Evolutionary conservation across 1,139 yeast species (phyloP).

Genomic region (Nadsonia commutata): DNA sequence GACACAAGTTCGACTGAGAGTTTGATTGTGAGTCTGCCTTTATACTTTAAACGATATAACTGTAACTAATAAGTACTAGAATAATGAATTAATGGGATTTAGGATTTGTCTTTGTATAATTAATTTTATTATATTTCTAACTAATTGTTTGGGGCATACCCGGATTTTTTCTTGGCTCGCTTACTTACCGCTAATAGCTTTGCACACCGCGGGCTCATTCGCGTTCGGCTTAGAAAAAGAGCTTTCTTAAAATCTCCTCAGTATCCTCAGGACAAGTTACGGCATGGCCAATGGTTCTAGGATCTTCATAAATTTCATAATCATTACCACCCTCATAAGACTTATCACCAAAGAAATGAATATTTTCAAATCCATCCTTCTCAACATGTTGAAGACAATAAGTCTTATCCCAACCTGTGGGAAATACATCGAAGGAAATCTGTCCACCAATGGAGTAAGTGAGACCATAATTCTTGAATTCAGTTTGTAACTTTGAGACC

Average conservation of each 20-base stretch:
- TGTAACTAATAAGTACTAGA: too few species aligned
- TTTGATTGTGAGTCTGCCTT: too few species aligned
- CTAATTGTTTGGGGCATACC: not conserved
- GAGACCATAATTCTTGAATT: slow-evolving; percentile 69
- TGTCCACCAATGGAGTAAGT: slow-evolving; percentile 98
- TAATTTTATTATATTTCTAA: not conserved
- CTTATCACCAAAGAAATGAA: slow-evolving; percentile 98
- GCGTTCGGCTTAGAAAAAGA: slow-evolving; percentile 38
- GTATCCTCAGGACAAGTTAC: slow-evolving; percentile 85
- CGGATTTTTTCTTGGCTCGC: too few species aligned
- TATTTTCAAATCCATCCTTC: slow-evolving; percentile 65
- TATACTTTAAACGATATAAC: too few species aligned
- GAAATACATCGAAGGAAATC: slow-evolving; percentile 97
- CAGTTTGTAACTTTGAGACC: slow-evolving; percentile 69
- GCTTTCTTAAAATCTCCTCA: slow-evolving; percentile 64
- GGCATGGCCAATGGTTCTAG: slow-evolving; percentile 90
- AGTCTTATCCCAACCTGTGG: slow-evolving; percentile 99
- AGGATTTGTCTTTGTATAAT: too few species aligned
- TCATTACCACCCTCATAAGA: slow-evolving; percentile 96
- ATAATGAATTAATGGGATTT: too few species aligned
- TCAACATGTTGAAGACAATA: slow-evolving; percentile 90
- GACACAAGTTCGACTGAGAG: too few species aligned
- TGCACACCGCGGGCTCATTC: too few species aligned
- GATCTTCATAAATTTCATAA: slow-evolving; percentile 84
- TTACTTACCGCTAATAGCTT: too few species aligned